Percentiles rank a stretch among this genome's conserved stretches.
Conservation (phyloP, 208 protist species). For the Leishmania major region DNA sequence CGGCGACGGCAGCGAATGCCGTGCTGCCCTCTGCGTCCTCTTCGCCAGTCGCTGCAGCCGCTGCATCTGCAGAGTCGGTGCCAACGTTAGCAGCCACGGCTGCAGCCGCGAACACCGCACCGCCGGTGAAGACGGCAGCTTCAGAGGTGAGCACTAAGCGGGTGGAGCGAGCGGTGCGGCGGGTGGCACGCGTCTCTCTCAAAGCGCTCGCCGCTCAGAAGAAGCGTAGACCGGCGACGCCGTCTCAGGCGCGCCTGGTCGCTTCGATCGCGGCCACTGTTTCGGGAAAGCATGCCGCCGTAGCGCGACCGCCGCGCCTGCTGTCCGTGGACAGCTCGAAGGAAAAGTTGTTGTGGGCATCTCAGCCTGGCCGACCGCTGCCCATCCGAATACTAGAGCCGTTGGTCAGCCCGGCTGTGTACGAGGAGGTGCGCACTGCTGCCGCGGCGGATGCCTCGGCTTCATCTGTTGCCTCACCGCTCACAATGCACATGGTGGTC, state of each 20-base stretch:
- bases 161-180: background rate
- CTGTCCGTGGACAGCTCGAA: slow-evolving; percentile 13
- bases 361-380: slow-evolving; percentile 15
- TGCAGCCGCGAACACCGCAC: too few species aligned
- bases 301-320: slow-evolving; percentile 15
- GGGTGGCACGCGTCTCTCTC: slow-evolving; percentile 1
- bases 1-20: background rate
- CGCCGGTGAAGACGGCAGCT: background rate
- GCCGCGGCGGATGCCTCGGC: background rate
- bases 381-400: slow-evolving; percentile 18
- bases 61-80: background rate
- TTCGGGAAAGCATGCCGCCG: background rate
- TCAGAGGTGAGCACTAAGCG: background rate
- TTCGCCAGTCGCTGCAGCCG: background rate
- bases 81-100: background rate
- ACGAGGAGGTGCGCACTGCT: slow-evolving; percentile 3
- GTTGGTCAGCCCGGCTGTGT: slow-evolving; percentile 10
- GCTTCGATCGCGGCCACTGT: background rate
- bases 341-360: slow-evolving; percentile 34
- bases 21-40: background rate
- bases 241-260: background rate
- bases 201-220: background rate
- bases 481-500: slow-evolving; percentile 27
- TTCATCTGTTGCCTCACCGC: background rate
- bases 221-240: background rate